Evolutionary conservation across 225 moss, liverwort and hornwort genomes (phyloP).

Genomic region (Bryoerythrophyllum caledonicum): DNA sequence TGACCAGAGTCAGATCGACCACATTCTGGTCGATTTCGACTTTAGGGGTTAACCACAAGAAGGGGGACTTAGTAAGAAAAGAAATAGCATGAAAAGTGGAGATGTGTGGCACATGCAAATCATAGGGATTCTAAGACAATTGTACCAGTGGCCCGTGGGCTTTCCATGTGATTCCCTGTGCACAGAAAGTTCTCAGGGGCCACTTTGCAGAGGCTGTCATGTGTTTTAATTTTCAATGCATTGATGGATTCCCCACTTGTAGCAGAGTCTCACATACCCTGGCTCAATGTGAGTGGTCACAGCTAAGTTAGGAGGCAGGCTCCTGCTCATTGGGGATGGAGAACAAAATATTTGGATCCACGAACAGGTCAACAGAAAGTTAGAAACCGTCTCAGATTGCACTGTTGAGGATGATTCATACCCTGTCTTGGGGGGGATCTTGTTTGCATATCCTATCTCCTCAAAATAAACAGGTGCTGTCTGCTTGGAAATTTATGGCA

Average conservation of each 20-base stretch:
- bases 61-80: too few relatives aligned
- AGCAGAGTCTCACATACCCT: not conserved
- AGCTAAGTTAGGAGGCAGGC: too few relatives aligned
- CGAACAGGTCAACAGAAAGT: constrained; percentile 22
- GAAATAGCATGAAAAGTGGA: not conserved
- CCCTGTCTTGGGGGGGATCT: not conserved
- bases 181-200: not conserved
- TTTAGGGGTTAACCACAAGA: too few relatives aligned
- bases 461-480: constrained; percentile 20
- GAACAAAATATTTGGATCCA: not conserved
- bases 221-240: not conserved
- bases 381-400: not conserved
- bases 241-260: not conserved
- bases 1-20: too few relatives aligned
- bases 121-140: not conserved
- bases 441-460: not conserved
- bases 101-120: not conserved
- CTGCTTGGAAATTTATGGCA: constrained; percentile 4
- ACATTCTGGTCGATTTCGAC: too few relatives aligned
- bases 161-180: constrained; percentile 11
- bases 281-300: not conserved
- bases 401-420: not conserved
- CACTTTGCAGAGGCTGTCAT: not conserved
- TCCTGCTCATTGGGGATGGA: not conserved
- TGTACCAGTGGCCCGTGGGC: constrained; percentile 21